phyloP scores from a whole-genome alignment of 2,329 filamentous ascomycete genomes.

The Aspergillus fischeri region DNA sequence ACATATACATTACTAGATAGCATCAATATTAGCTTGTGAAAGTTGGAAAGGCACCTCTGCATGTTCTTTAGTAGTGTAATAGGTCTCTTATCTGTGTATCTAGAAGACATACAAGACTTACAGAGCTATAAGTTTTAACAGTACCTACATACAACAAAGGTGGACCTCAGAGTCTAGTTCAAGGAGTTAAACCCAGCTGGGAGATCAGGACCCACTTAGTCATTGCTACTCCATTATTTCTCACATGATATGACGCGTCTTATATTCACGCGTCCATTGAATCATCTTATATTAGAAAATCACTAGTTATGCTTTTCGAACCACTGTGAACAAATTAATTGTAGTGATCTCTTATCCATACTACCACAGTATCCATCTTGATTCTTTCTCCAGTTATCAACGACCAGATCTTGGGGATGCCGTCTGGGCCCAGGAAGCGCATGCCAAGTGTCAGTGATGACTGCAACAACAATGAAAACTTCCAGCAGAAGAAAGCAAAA shows the following conservation, averaged over 20 bases:
- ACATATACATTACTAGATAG: neutral
- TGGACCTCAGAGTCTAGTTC: neutral
- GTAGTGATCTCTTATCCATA: neutral
- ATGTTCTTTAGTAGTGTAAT: neutral
- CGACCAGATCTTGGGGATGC: conserved; percentile 7
- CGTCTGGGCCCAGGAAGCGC: conserved; percentile 23
- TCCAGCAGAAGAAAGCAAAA: conserved; percentile 24
- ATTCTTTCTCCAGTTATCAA: neutral
- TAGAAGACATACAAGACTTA: neutral
- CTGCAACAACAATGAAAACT: conserved; percentile 3
- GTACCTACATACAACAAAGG: neutral
- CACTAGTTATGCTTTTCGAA: neutral
- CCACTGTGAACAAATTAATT: neutral
- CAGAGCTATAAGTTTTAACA: no score
- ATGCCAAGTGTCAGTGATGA: conserved; percentile 12
- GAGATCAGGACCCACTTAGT: neutral
- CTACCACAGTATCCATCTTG: neutral
- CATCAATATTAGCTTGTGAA: neutral
- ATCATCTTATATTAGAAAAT: neutral
- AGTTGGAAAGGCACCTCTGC: neutral
- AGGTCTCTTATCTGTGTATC: neutral
- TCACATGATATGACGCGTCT: neutral
- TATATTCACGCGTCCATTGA: neutral
- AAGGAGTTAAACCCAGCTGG: no score
- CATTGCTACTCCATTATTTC: neutral